Percentiles rank a stretch among this genome's conserved stretches.
Conservation (phyloP, 768 basidiomycete species). For the Serendipita indica region DNA sequence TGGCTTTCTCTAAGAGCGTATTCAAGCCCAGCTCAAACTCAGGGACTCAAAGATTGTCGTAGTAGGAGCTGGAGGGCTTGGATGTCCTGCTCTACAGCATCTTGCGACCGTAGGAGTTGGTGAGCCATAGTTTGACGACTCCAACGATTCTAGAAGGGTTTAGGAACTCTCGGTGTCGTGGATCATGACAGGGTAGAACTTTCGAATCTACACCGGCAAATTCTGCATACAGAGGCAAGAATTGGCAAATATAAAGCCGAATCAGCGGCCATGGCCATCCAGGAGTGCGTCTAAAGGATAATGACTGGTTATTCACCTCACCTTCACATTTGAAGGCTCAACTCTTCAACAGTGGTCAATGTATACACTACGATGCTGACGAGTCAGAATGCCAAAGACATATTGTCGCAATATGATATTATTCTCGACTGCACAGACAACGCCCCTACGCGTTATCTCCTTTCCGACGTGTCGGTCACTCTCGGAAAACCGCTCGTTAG, state of each 20-base stretch:
- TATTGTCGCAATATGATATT: constrained; percentile 52
- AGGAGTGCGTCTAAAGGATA: constrained; percentile 31
- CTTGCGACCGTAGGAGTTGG: constrained; percentile 86
- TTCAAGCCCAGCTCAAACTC: constrained; percentile 68
- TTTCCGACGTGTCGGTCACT: constrained; percentile 70
- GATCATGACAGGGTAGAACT: constrained; percentile 80
- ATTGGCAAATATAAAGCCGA: constrained; percentile 69
- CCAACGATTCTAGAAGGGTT: background rate
- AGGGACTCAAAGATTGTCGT: constrained; percentile 64
- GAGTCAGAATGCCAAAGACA: constrained; percentile 44
- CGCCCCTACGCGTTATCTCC: constrained; percentile 76
- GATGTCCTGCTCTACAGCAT: constrained; percentile 91
- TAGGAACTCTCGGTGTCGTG: constrained; percentile 72
- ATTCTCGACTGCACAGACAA: constrained; percentile 94
- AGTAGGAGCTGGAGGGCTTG: constrained; percentile 89
- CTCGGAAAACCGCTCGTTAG: constrained; percentile 75
- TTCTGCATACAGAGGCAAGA: constrained; percentile 62
- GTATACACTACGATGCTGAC: constrained; percentile 39
- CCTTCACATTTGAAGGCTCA: constrained; percentile 38
- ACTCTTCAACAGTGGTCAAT: constrained; percentile 50
- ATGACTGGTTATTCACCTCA: background rate
- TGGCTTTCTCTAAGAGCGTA: background rate
- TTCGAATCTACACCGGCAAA: constrained; percentile 85
- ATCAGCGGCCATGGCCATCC: constrained; percentile 59
- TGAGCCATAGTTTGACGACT: constrained; percentile 24